These are phyloP conservation scores for Amylocarpus encephaloides DNA, from an alignment of 2,329 filamentous ascomycete species.

Conservation along the genomic window DNA sequence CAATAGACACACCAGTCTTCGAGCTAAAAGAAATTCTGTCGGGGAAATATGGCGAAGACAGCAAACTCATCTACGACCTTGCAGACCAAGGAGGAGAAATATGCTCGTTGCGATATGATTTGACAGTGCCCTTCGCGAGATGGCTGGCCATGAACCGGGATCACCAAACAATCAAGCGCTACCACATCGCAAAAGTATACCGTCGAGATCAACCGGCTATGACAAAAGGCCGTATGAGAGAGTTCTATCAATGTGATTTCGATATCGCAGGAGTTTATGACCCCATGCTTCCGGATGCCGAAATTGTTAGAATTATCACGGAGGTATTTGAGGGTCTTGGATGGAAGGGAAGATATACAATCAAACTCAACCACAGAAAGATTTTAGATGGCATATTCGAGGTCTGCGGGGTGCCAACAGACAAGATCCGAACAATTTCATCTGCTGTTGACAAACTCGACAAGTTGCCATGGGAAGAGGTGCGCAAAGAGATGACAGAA, in stretches of 20 bases:
- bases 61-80: slow-evolving; percentile 85
- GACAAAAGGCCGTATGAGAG: slow-evolving; percentile 86
- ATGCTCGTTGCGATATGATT: slow-evolving; percentile 77
- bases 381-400: slow-evolving; percentile 90
- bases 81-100: slow-evolving; percentile 83
- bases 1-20: slow-evolving; percentile 78
- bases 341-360: slow-evolving; percentile 60
- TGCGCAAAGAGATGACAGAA: slow-evolving; percentile 86
- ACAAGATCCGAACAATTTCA: slow-evolving; percentile 84
- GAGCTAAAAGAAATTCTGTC: slow-evolving; percentile 81
- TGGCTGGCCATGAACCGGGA: slow-evolving; percentile 84
- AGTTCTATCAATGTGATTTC: slow-evolving; percentile 97
- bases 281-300: slow-evolving; percentile 85
- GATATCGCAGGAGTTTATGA: slow-evolving; percentile 88
- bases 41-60: slow-evolving; percentile 89
- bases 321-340: slow-evolving; percentile 80
- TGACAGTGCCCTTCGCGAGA: slow-evolving; percentile 85
- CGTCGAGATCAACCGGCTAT: slow-evolving; percentile 77
- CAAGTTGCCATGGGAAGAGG: slow-evolving; percentile 85
- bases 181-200: slow-evolving; percentile 93
- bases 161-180: slow-evolving; percentile 81
- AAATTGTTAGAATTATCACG: slow-evolving; percentile 75
- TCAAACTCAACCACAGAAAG: slow-evolving; percentile 94
- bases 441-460: slow-evolving; percentile 95
- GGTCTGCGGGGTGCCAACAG: slow-evolving; percentile 79